Conservation (phyloP, 2,329 filamentous ascomycete genomes). For the Bretziella fagacearum region DNA sequence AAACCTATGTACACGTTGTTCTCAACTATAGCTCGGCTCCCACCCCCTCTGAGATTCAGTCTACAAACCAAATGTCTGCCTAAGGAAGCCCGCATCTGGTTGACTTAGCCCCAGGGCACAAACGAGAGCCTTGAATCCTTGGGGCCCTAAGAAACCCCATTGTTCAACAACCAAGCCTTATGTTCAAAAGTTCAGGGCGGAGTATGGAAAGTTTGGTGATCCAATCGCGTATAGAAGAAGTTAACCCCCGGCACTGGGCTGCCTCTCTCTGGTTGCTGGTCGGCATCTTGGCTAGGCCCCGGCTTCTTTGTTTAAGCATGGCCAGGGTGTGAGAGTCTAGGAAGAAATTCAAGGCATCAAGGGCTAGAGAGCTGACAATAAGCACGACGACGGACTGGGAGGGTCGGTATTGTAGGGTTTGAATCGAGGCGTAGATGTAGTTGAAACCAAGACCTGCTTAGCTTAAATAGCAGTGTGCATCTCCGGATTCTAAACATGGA, state of each 20-base stretch:
- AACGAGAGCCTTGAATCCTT: neutral
- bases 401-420: neutral
- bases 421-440: neutral
- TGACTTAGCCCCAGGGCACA: neutral
- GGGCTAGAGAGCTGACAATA: neutral
- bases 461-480: neutral
- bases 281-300: no score
- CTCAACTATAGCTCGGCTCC: no score
- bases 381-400: neutral
- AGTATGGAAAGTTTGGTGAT: neutral
- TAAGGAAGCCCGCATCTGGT: neutral
- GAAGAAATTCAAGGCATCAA: neutral
- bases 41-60: no score
- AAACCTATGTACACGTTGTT: no score
- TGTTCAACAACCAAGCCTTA: neutral
- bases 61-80: constrained; percentile 1
- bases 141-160: neutral
- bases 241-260: neutral
- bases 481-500: neutral
- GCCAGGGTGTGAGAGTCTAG: neutral
- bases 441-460: no score
- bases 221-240: neutral
- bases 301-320: no score
- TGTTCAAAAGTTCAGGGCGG: neutral
- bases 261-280: no score